Conservation (phyloP, 2,329 filamentous ascomycete genomes). For the Cadophora sp. region DNA sequence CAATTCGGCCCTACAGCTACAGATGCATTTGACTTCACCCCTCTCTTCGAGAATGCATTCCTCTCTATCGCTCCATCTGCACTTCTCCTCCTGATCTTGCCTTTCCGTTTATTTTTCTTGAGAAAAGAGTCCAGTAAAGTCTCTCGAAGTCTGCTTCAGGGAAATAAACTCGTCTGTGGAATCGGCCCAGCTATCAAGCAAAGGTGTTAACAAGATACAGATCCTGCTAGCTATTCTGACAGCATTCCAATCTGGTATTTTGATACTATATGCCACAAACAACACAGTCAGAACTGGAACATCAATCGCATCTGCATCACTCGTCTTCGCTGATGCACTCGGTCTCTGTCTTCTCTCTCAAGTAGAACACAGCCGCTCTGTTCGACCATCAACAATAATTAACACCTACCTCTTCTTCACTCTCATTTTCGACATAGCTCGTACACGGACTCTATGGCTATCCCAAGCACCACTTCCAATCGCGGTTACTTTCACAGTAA, state of each 20-base stretch:
- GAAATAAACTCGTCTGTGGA: conserved; percentile 35
- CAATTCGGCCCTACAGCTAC: conserved; percentile 34
- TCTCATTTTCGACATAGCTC: conserved; percentile 38
- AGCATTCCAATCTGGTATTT: conserved; percentile 31
- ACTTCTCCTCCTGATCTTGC: conserved; percentile 33
- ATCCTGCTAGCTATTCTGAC: conserved; percentile 40
- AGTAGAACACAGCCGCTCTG: conserved; percentile 37
- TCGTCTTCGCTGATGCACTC: conserved; percentile 33
- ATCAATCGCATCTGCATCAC: conserved; percentile 31
- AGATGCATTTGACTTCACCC: conserved; percentile 39
- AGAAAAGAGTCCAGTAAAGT: conserved; percentile 35
- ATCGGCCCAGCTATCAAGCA: background rate
- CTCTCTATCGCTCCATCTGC: conserved; percentile 36
- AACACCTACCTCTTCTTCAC: conserved; percentile 40
- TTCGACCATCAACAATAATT: conserved; percentile 38
- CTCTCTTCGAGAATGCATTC: conserved; percentile 36
- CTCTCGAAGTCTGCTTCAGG: conserved; percentile 30
- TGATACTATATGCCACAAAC: conserved; percentile 29
- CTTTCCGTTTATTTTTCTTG: conserved; percentile 31
- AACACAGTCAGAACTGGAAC: conserved; percentile 27
- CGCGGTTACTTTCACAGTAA: conserved; percentile 47
- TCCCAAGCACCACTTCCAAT: conserved; percentile 42
- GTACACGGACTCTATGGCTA: conserved; percentile 37
- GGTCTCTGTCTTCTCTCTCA: conserved; percentile 36
- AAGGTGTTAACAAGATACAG: conserved; percentile 28